phyloP scores from a whole-genome alignment of 768 basidiomycete genomes.

The Termitomyces sp. region DNA sequence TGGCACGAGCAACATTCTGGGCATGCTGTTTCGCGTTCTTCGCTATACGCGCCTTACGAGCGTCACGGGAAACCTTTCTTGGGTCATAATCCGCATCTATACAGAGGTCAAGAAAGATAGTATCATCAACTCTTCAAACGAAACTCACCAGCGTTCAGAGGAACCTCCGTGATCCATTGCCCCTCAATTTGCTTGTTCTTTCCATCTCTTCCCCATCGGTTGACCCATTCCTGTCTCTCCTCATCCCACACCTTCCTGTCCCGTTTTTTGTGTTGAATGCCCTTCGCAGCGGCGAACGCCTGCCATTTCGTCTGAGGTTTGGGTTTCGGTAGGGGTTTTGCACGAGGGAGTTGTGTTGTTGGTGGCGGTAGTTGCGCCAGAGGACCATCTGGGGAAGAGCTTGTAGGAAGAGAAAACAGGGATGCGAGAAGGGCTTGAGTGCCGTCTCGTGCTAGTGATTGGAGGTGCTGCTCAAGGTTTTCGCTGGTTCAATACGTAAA shows the following conservation, averaged over 20 bases:
- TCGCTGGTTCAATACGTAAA: slow-evolving; percentile 36
- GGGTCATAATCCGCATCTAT: slow-evolving; percentile 81
- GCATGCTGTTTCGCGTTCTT: slow-evolving; percentile 81
- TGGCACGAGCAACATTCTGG: slow-evolving; percentile 64
- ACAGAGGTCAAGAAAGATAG: not conserved
- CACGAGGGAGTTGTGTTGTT: slow-evolving; percentile 73
- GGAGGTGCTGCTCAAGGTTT: slow-evolving; percentile 78
- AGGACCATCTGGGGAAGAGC: slow-evolving; percentile 73
- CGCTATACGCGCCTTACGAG: slow-evolving; percentile 71
- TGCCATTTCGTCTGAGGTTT: slow-evolving; percentile 97
- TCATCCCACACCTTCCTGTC: slow-evolving; percentile 93
- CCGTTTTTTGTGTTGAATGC: slow-evolving; percentile 74
- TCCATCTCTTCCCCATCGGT: slow-evolving; percentile 83
- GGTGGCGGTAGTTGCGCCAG: slow-evolving; percentile 78
- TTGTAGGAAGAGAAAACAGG: slow-evolving; percentile 80
- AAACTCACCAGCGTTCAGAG: slow-evolving; percentile 67
- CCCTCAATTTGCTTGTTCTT: slow-evolving; percentile 85
- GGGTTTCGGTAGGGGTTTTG: slow-evolving; percentile 90
- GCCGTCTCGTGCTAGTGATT: slow-evolving; percentile 73
- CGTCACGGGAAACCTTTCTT: slow-evolving; percentile 64
- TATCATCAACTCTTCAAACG: not conserved
- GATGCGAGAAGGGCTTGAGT: slow-evolving; percentile 74
- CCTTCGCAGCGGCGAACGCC: slow-evolving; percentile 89
- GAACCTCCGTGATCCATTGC: slow-evolving; percentile 92
- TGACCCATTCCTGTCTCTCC: slow-evolving; percentile 88